Percentiles rank a stretch among this genome's conserved stretches.
phyloP scores from a whole-genome alignment of 768 basidiomycete genomes.

The Lentinula sp. region DNA sequence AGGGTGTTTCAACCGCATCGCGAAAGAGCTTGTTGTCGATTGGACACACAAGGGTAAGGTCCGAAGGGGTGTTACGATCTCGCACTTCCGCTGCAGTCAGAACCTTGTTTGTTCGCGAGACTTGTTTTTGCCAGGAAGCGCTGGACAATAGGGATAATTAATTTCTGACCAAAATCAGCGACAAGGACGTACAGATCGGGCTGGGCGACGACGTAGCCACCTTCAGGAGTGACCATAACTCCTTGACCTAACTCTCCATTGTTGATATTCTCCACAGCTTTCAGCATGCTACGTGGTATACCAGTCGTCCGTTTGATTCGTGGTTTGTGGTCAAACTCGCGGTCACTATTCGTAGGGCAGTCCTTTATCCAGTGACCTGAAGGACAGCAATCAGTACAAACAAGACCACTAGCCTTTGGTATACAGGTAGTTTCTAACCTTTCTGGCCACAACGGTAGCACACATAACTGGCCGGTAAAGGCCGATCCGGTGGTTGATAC shows the following conservation, averaged over 20 bases:
- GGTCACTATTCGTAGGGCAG: conserved; percentile 95
- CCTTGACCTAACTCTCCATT: conserved; percentile 69
- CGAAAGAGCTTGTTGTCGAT: conserved; percentile 92
- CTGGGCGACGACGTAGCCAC: conserved; percentile 95
- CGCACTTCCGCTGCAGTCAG: conserved; percentile 87
- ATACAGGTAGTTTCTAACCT: conserved; percentile 43
- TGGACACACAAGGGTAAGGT: conserved; percentile 76
- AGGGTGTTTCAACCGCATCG: conserved; percentile 93
- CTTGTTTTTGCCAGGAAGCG: conserved; percentile 92
- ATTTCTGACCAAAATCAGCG: neutral
- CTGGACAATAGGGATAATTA: conserved; percentile 31
- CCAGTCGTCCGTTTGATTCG: conserved; percentile 98
- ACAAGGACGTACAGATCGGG: conserved; percentile 80
- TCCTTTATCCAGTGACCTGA: conserved; percentile 99
- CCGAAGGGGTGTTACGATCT: conserved; percentile 67
- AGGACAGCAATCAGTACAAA: conserved; percentile 3
- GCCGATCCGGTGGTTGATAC: conserved; percentile 59
- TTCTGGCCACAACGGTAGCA: conserved; percentile 99
- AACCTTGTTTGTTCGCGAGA: conserved; percentile 61
- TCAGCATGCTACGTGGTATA: conserved; percentile 96
- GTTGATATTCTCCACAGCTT: conserved; percentile 87
- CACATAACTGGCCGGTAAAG: conserved; percentile 91
- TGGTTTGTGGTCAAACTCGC: conserved; percentile 89
- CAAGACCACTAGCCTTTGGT: neutral
- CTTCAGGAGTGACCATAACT: conserved; percentile 98